Evolutionary conservation across 1,284 basidiomycete genomes (phyloP), one percentile per base, ranked within the genome.

Genomic region (Veloboletus limbatus): DNA sequence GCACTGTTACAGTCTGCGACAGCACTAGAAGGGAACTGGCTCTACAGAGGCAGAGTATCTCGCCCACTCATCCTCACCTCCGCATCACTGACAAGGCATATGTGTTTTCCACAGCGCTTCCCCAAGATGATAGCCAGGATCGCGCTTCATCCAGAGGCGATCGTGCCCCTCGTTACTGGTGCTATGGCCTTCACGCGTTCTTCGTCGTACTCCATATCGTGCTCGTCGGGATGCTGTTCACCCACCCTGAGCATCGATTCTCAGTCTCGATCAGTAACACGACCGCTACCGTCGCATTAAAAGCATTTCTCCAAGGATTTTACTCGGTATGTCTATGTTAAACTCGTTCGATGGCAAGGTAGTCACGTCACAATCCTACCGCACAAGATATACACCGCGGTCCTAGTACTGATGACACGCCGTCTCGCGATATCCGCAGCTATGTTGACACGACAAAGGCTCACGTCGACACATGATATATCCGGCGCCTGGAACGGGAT

Each of bases 401-500:
- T 54, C 11, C 37, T 57, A 6, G 43, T 57, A 2, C 6, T 53
- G 22, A 17, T 49, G 2, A 47, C 41, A 9, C 54, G 48, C n/a
- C 32, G 13, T 0, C 47, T 55, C 2, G 39, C 46, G 1, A 11
- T 56, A 7, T 43, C 31, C 0, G 30, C 27, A 1, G 13, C 28
- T 1, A 24, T 62, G 39, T 2, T 22, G 0, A 34, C 27, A 17
- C 31, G n/a, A 2, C 57, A 49, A 16, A 62, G 26, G 0, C 40
- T 56, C 26, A 62, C 55, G 0, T 31, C 42, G 1, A 7, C 56
- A 5, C 57, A 59, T 3, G 59, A 62, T 7, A 39, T 49, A 4
- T 33, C 30, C 4, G 27, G 33, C 0, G 57, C 57, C 2, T 62
- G 57, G 59, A 56, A 30, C 0, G 56, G 60, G 3, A 39, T 59